phyloP scores from a whole-genome alignment of 2,329 filamentous ascomycete genomes.

The Leptographium wingfieldii region DNA sequence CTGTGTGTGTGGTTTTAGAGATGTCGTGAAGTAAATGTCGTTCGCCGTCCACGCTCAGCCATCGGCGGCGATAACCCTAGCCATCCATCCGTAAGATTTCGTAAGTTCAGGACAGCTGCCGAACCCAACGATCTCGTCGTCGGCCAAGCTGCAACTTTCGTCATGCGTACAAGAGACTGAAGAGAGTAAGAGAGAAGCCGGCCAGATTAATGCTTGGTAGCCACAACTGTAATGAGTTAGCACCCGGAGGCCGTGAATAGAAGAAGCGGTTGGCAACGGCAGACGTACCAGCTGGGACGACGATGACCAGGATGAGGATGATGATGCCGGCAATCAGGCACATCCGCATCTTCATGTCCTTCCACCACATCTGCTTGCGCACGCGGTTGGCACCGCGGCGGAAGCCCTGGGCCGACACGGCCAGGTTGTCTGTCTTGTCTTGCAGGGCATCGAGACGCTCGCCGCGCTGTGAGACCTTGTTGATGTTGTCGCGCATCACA shows the following conservation, averaged over 20 bases:
- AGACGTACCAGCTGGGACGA: constrained; percentile 73
- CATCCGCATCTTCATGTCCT: constrained; percentile 99
- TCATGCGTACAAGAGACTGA: neutral
- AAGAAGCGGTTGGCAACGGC: neutral
- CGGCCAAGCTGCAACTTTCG: neutral
- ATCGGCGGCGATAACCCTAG: neutral
- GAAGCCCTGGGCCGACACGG: constrained; percentile 87
- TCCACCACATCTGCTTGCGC: constrained; percentile 99
- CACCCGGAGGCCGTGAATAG: neutral
- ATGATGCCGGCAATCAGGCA: constrained; percentile 87
- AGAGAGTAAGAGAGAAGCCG: neutral
- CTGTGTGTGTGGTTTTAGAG: neutral
- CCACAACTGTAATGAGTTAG: neutral
- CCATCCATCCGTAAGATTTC: neutral
- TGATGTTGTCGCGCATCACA: constrained; percentile 96
- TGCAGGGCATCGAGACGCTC: constrained; percentile 77
- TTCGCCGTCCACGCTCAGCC: neutral
- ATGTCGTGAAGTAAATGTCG: neutral
- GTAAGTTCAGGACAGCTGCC: neutral
- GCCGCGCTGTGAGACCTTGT: constrained; percentile 89
- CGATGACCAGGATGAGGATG: constrained; percentile 83
- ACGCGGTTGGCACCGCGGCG: constrained; percentile 92
- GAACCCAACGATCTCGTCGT: neutral
- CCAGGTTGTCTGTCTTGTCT: constrained; percentile 91
- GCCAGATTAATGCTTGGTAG: constrained; percentile 5